Percentiles rank a stretch among this genome's conserved stretches.
Evolutionary conservation across 192 early-diverging fungal species (phyloP).

Genomic region (Glomus cerebriforme): DNA sequence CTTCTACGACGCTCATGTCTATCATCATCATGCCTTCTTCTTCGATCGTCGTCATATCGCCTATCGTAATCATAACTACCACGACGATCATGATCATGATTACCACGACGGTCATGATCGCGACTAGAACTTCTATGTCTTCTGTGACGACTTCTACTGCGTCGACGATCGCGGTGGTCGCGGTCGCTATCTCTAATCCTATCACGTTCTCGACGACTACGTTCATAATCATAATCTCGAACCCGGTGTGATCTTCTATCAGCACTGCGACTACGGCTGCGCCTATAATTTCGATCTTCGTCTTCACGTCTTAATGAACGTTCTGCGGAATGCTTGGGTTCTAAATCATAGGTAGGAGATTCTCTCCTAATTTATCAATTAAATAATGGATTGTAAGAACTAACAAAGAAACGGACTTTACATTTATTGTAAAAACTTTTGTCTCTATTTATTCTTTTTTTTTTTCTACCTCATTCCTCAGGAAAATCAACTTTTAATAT

Average conservation of each 20-base stretch:
- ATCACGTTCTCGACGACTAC: slow-evolving; percentile 2
- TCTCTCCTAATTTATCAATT: slow-evolving; percentile 14
- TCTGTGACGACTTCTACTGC: slow-evolving; percentile 14
- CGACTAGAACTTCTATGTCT: slow-evolving; percentile 27
- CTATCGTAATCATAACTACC: slow-evolving; percentile 23
- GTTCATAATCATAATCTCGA: slow-evolving; percentile 22
- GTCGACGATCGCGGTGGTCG: neutral
- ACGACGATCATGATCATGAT: slow-evolving; percentile 25
- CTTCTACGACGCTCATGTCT: slow-evolving; percentile 13
- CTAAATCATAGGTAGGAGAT: slow-evolving; percentile 28
- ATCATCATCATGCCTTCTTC: slow-evolving; percentile 30
- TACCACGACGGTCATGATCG: slow-evolving; percentile 9
- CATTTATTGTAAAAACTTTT: slow-evolving; percentile 21
- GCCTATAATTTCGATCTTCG: slow-evolving; percentile 1
- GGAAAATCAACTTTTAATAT: slow-evolving; percentile 19
- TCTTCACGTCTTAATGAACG: slow-evolving; percentile 10
- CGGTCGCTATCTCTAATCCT: slow-evolving; percentile 10
- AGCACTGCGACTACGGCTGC: slow-evolving; percentile 14
- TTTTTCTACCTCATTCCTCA: slow-evolving; percentile 32
- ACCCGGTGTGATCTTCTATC: slow-evolving; percentile 8
- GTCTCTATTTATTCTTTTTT: slow-evolving; percentile 12
- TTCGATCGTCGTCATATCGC: slow-evolving; percentile 1
- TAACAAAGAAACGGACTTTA: neutral
- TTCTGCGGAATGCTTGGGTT: slow-evolving; percentile 5
- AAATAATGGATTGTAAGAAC: neutral